Conservation (phyloP, 768 basidiomycete genomes). For the Dioszegia aurantiaca region DNA sequence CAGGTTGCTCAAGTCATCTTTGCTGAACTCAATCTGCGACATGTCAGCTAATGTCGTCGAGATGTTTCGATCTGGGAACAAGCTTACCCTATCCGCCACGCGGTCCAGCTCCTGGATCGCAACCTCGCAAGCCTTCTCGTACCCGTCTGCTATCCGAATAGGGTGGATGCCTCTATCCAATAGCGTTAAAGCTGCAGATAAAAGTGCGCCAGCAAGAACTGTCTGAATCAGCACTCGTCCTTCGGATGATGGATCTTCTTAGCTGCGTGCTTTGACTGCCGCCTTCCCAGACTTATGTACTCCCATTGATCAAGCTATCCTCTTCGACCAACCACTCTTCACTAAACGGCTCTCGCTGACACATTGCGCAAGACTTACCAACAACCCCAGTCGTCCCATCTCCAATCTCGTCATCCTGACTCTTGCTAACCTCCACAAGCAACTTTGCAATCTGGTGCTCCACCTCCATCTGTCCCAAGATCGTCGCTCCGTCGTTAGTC, state of each 20-base stretch:
- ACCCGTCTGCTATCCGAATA: slow-evolving; percentile 97
- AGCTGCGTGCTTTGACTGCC: background rate
- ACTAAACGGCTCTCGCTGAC: no score
- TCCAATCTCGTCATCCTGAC: slow-evolving; percentile 99
- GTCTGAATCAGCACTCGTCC: slow-evolving; percentile 4
- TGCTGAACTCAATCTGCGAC: slow-evolving; percentile 69
- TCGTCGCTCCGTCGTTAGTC: slow-evolving; percentile 98
- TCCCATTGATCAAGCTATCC: background rate
- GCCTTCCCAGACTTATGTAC: background rate
- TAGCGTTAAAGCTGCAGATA: slow-evolving; percentile 91
- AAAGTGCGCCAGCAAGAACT: slow-evolving; percentile 96
- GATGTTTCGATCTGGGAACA: background rate
- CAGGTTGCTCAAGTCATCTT: slow-evolving; percentile 76
- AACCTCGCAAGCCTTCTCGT: slow-evolving; percentile 86
- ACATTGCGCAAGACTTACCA: slow-evolving; percentile 60
- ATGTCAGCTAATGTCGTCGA: slow-evolving; percentile 4
- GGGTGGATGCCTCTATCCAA: slow-evolving; percentile 99
- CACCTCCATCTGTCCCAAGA: slow-evolving; percentile 97
- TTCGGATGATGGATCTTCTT: background rate
- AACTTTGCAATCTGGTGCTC: slow-evolving; percentile 99
- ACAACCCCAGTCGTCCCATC: slow-evolving; percentile 99
- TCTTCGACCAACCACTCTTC: no score
- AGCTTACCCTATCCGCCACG: slow-evolving; percentile 69
- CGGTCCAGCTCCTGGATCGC: slow-evolving; percentile 86
- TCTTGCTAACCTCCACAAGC: slow-evolving; percentile 72